phyloP scores from a whole-genome alignment of 1,284 basidiomycete species.

The Naganishia albida region DNA sequence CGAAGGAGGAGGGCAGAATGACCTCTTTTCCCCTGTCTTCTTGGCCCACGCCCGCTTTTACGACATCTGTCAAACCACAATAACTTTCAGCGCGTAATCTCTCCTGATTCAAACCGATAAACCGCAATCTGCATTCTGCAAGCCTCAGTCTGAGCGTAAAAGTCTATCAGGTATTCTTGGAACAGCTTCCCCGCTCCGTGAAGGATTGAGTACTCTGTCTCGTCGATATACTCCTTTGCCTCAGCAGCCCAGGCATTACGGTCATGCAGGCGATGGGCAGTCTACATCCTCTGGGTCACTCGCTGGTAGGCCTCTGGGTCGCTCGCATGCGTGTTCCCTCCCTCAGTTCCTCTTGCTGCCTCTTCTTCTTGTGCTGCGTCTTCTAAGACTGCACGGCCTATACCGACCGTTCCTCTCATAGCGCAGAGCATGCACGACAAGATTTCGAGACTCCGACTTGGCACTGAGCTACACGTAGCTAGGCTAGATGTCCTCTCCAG shows the following conservation, averaged over 20 bases:
- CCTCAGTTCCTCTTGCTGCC: neutral
- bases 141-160: neutral
- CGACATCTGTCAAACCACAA: neutral
- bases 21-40: neutral
- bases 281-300: too few relatives aligned
- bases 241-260: constrained; percentile 29
- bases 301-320: too few relatives aligned
- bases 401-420: neutral
- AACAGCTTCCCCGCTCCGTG: neutral
- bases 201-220: too few relatives aligned
- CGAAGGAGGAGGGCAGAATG: neutral
- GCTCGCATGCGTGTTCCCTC: constrained; percentile 43
- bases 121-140: neutral
- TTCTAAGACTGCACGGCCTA: neutral
- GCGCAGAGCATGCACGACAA: too few relatives aligned
- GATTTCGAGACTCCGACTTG: too few relatives aligned
- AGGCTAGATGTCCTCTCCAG: too few relatives aligned
- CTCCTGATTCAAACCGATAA: neutral
- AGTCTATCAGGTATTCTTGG: neutral
- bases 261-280: too few relatives aligned
- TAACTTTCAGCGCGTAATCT: neutral
- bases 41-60: neutral
- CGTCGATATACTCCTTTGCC: constrained; percentile 46
- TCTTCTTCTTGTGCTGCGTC: constrained; percentile 26
- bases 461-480: too few relatives aligned